Evolutionary conservation across 192 early-diverging fungal species (phyloP), one percentile per base, ranked within the genome.

Genomic region (Coemansia sp.): DNA sequence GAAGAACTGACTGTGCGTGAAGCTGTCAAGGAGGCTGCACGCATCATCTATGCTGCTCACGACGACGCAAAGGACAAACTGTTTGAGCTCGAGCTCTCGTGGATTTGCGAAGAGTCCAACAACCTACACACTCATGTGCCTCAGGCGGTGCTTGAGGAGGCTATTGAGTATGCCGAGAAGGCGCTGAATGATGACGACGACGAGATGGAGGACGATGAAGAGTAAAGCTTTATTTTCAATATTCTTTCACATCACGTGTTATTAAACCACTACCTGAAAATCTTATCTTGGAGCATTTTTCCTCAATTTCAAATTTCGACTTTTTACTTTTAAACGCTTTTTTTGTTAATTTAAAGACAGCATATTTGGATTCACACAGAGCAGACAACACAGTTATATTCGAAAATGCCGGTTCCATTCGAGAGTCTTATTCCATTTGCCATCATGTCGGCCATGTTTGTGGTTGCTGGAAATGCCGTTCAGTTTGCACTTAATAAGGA

Each of bases 41-140:
- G 92, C 74, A 98, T 98, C 63, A 95, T 99, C 60, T 91, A 99
- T 74, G 83, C 89, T 38, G 92, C 91, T 41, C 94, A 98, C 67
- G 97, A 98, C 73, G 94, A 97, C 29, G 87, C 91, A 55, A 99
- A 99, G 79, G 97, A 99, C 82, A 98, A 98, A 84, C 92, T 94
- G 61, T 99, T 97, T 88, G 95, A 99, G 81, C 87, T 99, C 22
- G 97, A 99, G 78, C 82, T 98, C 60, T 95, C 90, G 77, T 99
- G 97, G 97, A 84, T 99, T 57, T 93, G 91, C 62, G 87, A 82
- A 23, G 92, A 94, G 60, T 90, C 93, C 22, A 86, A 85, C 19
- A 84, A 83, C 9, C 72, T 86, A 49, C 96, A 98, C 66, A 75
- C 87, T 60, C 82, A 93, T 67, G 97, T 99, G 22, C 95, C 97